Evolutionary conservation across 331 rosid genomes (phyloP), one percentile per base, ranked within the genome.

Genomic region (Erythrophleum ivorense): DNA sequence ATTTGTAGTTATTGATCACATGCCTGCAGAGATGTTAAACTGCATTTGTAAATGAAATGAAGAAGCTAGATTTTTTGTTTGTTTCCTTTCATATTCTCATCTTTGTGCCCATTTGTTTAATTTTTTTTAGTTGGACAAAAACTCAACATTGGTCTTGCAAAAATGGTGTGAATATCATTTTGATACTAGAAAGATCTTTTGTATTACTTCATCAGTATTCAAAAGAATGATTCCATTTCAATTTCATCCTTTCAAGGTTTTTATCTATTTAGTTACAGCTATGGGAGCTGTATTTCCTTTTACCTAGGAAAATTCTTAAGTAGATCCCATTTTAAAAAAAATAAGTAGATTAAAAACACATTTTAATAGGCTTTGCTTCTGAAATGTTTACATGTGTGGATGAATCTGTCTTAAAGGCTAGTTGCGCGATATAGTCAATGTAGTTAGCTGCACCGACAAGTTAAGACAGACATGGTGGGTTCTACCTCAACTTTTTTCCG

Each of bases 11-110:
- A 7, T 53, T 53, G 81, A 60, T 82, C 84, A 66, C 68, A 45
- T 74, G 41, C 78, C 83, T 77, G 86, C 83, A 63, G 88, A 81
- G 74, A 75, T 69, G 49, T 73, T 3, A 63, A 80, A 86, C 80
- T 83, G 87, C 80, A 53, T 75, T 73, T 89, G 95, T 89, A 91
- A 82, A 91, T 89, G 88, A 89, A 85, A 59, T 77, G 83, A 82
- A 77, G 87, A 83, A 81, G 85, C 87, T 83, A 76, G 79, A 10
- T 24, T 52, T 31, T 64, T 68, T 21, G 43, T 36, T 13, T 13
- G 12, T 1, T 54, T 41, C 54, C 49, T 43, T 12, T 76, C 14
- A 19, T 34, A 49, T 29, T 57, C 6, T 68, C 10, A 52, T 82
- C 33, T 74, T 36, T 46, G 69, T 68, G 2, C 19, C 50, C 5